A percentile compares a stretch with the other conserved stretches of the same genome.
Conservation (phyloP, 2,329 filamentous ascomycete species). For the Verruconis gallopava region DNA sequence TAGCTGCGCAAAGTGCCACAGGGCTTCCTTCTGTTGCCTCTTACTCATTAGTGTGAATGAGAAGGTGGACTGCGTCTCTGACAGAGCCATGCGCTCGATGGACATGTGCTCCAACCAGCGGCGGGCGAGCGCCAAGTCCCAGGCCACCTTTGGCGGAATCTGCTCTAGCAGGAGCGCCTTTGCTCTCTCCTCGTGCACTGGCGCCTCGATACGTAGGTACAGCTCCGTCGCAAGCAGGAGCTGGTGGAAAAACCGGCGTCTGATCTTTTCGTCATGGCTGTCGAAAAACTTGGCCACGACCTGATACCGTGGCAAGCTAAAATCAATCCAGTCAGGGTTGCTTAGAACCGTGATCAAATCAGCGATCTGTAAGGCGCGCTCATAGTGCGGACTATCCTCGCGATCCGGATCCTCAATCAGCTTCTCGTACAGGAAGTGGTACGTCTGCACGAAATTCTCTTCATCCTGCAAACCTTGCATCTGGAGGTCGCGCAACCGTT, state of each 20-base stretch:
- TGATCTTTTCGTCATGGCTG: conserved; percentile 42
- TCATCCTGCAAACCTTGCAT: conserved; percentile 28
- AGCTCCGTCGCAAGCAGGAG: conserved; percentile 62
- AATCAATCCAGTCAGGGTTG: conserved; percentile 60
- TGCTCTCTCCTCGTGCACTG: conserved; percentile 46
- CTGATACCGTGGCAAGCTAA: conserved; percentile 56
- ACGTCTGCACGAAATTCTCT: conserved; percentile 25
- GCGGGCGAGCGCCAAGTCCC: conserved; percentile 60
- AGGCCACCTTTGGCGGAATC: conserved; percentile 57
- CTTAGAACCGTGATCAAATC: conserved; percentile 59
- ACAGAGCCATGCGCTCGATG: conserved; percentile 44
- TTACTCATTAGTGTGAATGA: conserved; percentile 52
- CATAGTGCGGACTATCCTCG: conserved; percentile 43
- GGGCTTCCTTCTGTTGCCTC: conserved; percentile 53
- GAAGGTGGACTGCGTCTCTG: conserved; percentile 33
- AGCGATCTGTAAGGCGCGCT: conserved; percentile 57
- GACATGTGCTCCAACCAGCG: conserved; percentile 60
- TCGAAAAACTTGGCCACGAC: conserved; percentile 61
- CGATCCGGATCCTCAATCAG: conserved; percentile 57
- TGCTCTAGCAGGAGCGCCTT: conserved; percentile 52
- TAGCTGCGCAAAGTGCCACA: conserved; percentile 54
- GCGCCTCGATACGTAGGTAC: conserved; percentile 54
- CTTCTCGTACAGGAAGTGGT: conserved; percentile 51
- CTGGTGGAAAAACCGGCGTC: conserved; percentile 61
- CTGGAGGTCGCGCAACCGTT: conserved; percentile 30